phyloP scores from a whole-genome alignment of 768 basidiomycete species.

The Neoboletus subvelutipes region DNA sequence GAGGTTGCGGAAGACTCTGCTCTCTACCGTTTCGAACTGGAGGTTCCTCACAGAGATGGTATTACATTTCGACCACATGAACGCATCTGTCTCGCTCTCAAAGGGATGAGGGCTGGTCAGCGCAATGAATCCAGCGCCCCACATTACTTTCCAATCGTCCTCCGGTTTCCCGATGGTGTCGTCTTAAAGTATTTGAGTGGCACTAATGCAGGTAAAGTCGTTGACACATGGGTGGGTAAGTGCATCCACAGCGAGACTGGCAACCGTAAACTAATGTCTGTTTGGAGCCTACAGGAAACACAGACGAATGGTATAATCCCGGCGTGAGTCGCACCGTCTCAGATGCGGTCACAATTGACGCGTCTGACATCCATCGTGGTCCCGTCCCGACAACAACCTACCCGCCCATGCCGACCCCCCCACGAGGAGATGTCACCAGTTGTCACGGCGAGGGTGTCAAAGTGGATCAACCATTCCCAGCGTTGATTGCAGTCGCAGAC shows the following conservation, averaged over 20 bases:
- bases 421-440: not conserved
- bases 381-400: not conserved
- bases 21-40: conserved; percentile 38
- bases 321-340: conserved; percentile 13
- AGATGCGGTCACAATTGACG: conserved; percentile 9
- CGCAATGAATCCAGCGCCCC: conserved; percentile 27
- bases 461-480: not conserved
- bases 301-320: conserved; percentile 30
- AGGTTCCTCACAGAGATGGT: conserved; percentile 33
- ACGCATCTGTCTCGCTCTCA: conserved; percentile 47
- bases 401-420: not conserved
- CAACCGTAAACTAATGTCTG: not conserved
- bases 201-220: conserved; percentile 24
- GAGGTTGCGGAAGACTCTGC: conserved; percentile 17
- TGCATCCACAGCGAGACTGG: not conserved
- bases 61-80: conserved; percentile 44
- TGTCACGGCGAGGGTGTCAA: not conserved
- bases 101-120: conserved; percentile 38
- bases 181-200: conserved; percentile 39
- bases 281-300: conserved; percentile 7
- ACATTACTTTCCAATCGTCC: conserved; percentile 38
- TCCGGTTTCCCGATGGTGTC: conserved; percentile 46
- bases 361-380: not conserved
- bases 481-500: not conserved
- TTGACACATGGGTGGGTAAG: conserved; percentile 46